Conservation (phyloP, 2,329 filamentous ascomycete genomes). For the Talaromyces piceae region DNA sequence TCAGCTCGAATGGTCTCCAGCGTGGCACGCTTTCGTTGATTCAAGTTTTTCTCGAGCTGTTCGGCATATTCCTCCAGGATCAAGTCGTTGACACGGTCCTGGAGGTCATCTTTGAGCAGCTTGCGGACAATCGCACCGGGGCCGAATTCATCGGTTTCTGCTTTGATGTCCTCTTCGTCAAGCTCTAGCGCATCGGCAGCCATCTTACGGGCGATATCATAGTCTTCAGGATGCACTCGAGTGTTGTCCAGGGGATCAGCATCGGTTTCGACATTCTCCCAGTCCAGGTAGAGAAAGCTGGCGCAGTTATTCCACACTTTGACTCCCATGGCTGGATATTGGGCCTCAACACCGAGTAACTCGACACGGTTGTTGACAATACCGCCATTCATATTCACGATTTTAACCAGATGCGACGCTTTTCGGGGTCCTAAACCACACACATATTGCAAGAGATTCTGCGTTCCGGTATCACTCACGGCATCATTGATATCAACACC, state of each 20-base stretch:
- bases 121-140: slow-evolving; percentile 85
- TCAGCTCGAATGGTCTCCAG: slow-evolving; percentile 94
- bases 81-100: slow-evolving; percentile 92
- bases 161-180: slow-evolving; percentile 96
- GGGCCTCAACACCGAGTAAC: slow-evolving; percentile 79
- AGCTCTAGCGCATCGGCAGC: slow-evolving; percentile 92
- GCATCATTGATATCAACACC: slow-evolving; percentile 95
- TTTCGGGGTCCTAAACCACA: slow-evolving; percentile 89
- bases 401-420: slow-evolving; percentile 74
- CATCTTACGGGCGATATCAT: slow-evolving; percentile 97
- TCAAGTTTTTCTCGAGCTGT: slow-evolving; percentile 86
- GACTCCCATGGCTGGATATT: slow-evolving; percentile 73
- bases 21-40: slow-evolving; percentile 89
- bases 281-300: slow-evolving; percentile 87
- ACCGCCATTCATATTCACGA: slow-evolving; percentile 85
- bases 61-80: slow-evolving; percentile 96
- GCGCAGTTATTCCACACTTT: slow-evolving; percentile 96
- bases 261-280: slow-evolving; percentile 69
- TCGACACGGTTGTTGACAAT: slow-evolving; percentile 77
- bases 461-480: slow-evolving; percentile 69
- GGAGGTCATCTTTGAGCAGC: slow-evolving; percentile 87
- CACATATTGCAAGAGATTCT: slow-evolving; percentile 82
- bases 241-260: slow-evolving; percentile 95
- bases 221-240: slow-evolving; percentile 95
- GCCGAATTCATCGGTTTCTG: slow-evolving; percentile 83